Evolutionary conservation across 345 rosid species (phyloP).

Genomic region (Eutrema japonicum): DNA sequence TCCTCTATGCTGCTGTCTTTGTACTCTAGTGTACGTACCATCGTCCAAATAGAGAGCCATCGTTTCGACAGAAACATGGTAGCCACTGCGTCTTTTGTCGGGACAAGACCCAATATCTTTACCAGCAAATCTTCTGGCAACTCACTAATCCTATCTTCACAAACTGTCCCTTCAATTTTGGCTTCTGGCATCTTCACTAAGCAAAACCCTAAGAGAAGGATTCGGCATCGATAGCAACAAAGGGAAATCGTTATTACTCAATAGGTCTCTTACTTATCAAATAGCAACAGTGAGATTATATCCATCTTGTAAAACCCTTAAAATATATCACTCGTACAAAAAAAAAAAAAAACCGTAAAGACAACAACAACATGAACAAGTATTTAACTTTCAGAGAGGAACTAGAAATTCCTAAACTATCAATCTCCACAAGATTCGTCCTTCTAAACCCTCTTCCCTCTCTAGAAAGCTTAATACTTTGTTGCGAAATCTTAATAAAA

Average conservation of each 20-base stretch:
- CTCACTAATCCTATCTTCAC: conserved; percentile 4
- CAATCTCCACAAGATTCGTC: too few species aligned
- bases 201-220: background rate
- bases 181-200: background rate
- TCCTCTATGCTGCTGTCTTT: background rate
- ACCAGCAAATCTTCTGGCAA: conserved; percentile 7
- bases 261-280: too few species aligned
- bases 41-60: background rate
- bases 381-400: too few species aligned
- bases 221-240: background rate
- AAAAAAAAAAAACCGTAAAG: too few species aligned
- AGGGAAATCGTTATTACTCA: background rate
- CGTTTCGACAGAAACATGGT: background rate
- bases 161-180: background rate
- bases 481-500: too few species aligned
- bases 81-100: background rate
- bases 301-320: too few species aligned
- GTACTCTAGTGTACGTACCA: background rate
- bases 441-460: too few species aligned
- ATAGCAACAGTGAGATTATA: too few species aligned
- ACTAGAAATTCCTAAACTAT: too few species aligned
- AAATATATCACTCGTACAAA: too few species aligned
- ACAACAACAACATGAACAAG: too few species aligned
- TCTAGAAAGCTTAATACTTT: too few species aligned
- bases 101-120: background rate